Base-by-base conservation (phyloP, 2,329 filamentous ascomycete species). In the Colletotrichum spinosum region DNA sequence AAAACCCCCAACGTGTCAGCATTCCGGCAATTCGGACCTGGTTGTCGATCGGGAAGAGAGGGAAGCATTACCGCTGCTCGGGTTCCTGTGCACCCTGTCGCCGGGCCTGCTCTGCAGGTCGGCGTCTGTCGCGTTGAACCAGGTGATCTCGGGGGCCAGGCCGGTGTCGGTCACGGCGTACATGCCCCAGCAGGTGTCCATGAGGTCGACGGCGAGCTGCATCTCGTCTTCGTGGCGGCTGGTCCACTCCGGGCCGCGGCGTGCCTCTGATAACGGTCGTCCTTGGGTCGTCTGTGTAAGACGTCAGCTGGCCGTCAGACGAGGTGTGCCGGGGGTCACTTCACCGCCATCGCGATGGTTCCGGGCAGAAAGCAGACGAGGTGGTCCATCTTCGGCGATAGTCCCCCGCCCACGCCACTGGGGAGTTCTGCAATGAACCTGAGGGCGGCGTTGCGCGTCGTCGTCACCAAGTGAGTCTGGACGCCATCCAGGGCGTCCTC, bases 161-260 rank as follows among this genome's bases (percentile, higher is more conserved):
- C 94, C 94, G 0, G 95, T 97, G 8, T 88, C 87, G 72, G 94
- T 97, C 71, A 85, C 90, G 74, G 93, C 91, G 81, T 98, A 98
- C 88, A 96, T 98, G 73, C 92, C 94, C 92, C 95, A 97, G 83
- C 96, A 99, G 1, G 95, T 98, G 67, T 97, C 95, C 83, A 92
- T 97, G 62, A 99, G 83, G 80, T 98, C 94, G 68, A 88, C 88
- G 1, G 96, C 93, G 35, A 99, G 88, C 65, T 88, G 80, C 80
- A 99, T 94, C 74, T 98, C 93, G 67, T 92, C 91, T 65, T 97
- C 94, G 71, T 96, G 89, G 74, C 90, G 86, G 69, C 87, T 83
- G 25, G 86, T 88, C 96, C 96, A 98, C 8, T 81, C 84, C 0
- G 88, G 80, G 1, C 86, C 82, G 74, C 91, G 90, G 70, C 88